Conservation (phyloP, 2,329 filamentous ascomycete genomes). For the Biscogniauxia mediterranea region DNA sequence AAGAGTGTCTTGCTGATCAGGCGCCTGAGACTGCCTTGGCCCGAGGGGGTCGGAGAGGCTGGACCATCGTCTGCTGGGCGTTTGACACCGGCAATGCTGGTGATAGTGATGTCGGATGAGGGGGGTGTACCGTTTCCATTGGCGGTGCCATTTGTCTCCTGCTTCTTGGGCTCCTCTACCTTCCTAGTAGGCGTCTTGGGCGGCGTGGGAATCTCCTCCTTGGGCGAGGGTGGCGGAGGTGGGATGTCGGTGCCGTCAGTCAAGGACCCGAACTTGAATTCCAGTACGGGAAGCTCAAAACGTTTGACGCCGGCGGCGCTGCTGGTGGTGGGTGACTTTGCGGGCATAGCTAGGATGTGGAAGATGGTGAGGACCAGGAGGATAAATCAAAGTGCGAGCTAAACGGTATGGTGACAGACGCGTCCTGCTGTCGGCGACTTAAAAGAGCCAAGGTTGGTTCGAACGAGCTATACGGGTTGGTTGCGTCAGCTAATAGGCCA, state of each 20-base stretch:
- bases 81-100: constrained; percentile 42
- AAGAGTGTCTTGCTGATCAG: constrained; percentile 56
- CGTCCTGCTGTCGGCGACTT: neutral
- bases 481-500: constrained; percentile 17
- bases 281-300: constrained; percentile 58
- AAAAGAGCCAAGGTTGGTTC: neutral
- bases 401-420: neutral
- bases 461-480: constrained; percentile 7
- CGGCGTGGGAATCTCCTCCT: constrained; percentile 45
- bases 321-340: constrained; percentile 22
- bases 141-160: constrained; percentile 28
- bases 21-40: constrained; percentile 55
- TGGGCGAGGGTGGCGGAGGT: constrained; percentile 54
- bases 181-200: constrained; percentile 34
- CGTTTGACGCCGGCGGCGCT: constrained; percentile 30
- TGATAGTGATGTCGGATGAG: constrained; percentile 29
- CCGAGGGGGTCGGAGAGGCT: constrained; percentile 51
- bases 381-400: neutral
- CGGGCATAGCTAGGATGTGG: constrained; percentile 19
- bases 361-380: neutral
- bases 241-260: constrained; percentile 62
- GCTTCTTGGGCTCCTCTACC: constrained; percentile 25
- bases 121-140: constrained; percentile 44
- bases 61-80: constrained; percentile 50
- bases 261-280: constrained; percentile 58